A percentile compares a stretch with the other conserved stretches of the same genome.
phyloP scores from a whole-genome alignment of 768 basidiomycete species.

The Baorangia bicolor region DNA sequence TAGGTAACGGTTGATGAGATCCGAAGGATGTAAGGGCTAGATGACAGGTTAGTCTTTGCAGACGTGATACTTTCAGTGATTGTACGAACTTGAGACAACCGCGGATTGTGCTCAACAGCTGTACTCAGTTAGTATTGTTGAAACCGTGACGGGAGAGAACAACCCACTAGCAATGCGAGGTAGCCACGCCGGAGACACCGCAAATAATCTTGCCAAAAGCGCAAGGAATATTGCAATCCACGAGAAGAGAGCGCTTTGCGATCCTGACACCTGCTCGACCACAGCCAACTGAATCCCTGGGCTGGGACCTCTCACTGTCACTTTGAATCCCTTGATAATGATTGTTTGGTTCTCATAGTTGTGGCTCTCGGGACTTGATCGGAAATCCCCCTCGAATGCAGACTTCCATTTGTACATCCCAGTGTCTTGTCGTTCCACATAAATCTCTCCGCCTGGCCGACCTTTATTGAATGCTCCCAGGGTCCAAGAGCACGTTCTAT shows the following conservation, averaged over 20 bases:
- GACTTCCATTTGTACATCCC: background rate
- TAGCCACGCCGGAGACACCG: background rate
- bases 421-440: background rate
- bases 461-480: background rate
- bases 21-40: conserved; percentile 6
- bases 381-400: background rate
- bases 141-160: too few relatives aligned
- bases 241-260: background rate
- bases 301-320: conserved; percentile 1
- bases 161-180: background rate
- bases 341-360: conserved; percentile 8
- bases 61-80: background rate
- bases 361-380: background rate
- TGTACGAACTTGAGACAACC: background rate
- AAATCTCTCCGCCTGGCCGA: background rate
- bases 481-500: background rate
- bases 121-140: too few relatives aligned
- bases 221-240: background rate
- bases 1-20: conserved; percentile 6
- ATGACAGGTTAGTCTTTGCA: background rate
- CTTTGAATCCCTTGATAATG: conserved; percentile 9
- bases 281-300: background rate
- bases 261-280: background rate
- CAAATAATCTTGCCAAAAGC: background rate
- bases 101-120: background rate